Evolutionary conservation across 1,284 basidiomycete species (phyloP), one percentile per base, ranked within the genome.

Genomic region (Fomitopsis palustris): DNA sequence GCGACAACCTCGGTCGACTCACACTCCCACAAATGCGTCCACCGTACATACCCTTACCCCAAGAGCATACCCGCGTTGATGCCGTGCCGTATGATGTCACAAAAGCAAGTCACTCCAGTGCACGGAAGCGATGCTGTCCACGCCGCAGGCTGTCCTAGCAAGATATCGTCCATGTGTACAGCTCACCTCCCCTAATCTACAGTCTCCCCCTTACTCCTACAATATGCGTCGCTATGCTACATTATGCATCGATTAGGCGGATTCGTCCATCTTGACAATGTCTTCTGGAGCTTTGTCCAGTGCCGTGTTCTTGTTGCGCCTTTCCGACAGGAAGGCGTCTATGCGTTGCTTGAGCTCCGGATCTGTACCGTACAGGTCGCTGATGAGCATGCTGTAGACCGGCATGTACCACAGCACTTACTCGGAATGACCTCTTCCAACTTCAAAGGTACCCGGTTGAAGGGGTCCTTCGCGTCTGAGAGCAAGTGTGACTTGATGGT

Each of bases 401-500:
- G 54, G n/a, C n/a, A 47, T 23, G 38, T 4, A 4, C 35, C 27
- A 42, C 12, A 21, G 41, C 17, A 77, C 83, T 62, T 64, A 90
- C 90, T 75, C n/a, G 93, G 86, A 60, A 89, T 73, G 35, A 95
- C 88, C 12, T 96, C 91, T 64, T 92, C 92, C 60, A 95, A 85
- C 29, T 81, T 79, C 25, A 96, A 78, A 21, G 93, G 92, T 33
- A 81, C 76, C 53, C 94, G 87, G 74, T 95, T 96, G 82, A 96
- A 96, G 0, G 95, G 95, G 73, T 96, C 94, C 58, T 88, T 93
- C 19, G 88, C 78, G 70, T 98, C 96, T 2, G 95, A 96, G 25
- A 99, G 77, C 49, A 99, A 77, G 71, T 96, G 95, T 1, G 95
- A 92, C 70, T 98, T 97, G 79, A 99, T 99, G 1, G 96, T 99